Base-by-base conservation (phyloP, 2,329 filamentous ascomycete species). In the Aspergillus terreus region DNA sequence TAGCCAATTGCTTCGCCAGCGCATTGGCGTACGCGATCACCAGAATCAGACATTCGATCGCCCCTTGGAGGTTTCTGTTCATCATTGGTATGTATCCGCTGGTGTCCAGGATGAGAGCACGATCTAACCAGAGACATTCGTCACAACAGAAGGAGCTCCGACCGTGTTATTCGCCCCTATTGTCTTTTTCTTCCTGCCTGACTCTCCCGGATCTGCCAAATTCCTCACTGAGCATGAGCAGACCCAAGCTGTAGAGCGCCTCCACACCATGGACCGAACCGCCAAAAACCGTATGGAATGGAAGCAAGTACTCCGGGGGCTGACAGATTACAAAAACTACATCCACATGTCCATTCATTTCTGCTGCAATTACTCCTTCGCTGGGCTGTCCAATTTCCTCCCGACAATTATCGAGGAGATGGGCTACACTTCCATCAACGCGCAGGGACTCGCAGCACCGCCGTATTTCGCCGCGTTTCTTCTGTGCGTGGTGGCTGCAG, bases 221-320 rank as follows among this genome's bases (percentile, higher is more conserved):
- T 77, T 76, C 44, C 58, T 78, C 36, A 69, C 56, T 4, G 71
- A 74, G 21, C 65, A 71, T 5, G 73, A 79, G 54, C 77, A 75
- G 55, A 71, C 74, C 19, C 66, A 80, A 49, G 78, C 78, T 40
- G 74, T 82, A 15, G 74, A 77, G 21, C 73, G 81, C 11, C 66
- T 83, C 2, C 17, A 47, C 5, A 33, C 44, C 7, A 15, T 43
- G 45, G 62, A 68, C 33, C 52, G 52, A 25, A 68, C 64, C 1
- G 58, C 52, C 0, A 68, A 68, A 40, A 54, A 49, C 23, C 56
- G 56, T 19, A 21, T 69, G 10, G 59, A 61, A 51, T 64, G 64
- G 60, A 54, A 54, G n/a, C 71, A 75, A 46, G 58, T 73, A 1
- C 47, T 67, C 6, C 61, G 64, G 6, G 68, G 66, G 0, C 52